Base-by-base conservation (phyloP, 78 protist genomes). In the Chrysochromulina parva region DNA sequence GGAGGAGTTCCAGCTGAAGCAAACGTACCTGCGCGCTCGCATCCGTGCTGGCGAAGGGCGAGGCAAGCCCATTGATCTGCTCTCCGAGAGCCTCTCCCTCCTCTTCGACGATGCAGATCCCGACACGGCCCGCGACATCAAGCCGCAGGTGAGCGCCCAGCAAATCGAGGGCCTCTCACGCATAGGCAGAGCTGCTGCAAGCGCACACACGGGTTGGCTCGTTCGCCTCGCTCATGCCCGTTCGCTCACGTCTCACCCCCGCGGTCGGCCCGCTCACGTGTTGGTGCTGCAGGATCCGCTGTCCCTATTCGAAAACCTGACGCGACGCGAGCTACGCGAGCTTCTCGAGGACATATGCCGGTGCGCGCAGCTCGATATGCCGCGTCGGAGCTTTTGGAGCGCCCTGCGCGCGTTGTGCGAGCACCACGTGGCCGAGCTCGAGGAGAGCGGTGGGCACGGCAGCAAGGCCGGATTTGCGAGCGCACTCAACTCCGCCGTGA, bases 1-100 rank as follows among this genome's bases (percentile, higher is more conserved):
- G 60, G 96, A 96, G 48, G 93, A 96, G 93, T 98, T 98, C 54
- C 95, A 97, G 55, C 88, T 90, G 16, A 3, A 89, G 54, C 97
- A 96, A 78, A 96, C 96, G 9, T 5, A 48, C 10, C 17, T 57
- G 20, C 94, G 97, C 57, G 69, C 96, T n/a, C 53, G 66, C 26
- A 93, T 94, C 57, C 91, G 98, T 7, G 19, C 95, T 26, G 58
- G 54, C 26, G 95, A 94, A 52, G 96, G 95, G 20, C 90, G 98
- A 5, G 97, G 95, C n/a, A 90, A 88, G 59, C 96, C 97, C 52
- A 88, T 97, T 55, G 98, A 97, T 90, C 0, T 93, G 53, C 16
- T 97, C 14, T 88, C 91, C 28, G 52, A 71, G 58, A 93, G 82
- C 78, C 80, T 95, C 55, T 0, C 50, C 55, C 48, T 67, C 11